Percentiles rank a stretch among this genome's conserved stretches.
Evolutionary conservation across 176 grass and related monocot species (phyloP).

Genomic region (Oryza longistaminata): DNA sequence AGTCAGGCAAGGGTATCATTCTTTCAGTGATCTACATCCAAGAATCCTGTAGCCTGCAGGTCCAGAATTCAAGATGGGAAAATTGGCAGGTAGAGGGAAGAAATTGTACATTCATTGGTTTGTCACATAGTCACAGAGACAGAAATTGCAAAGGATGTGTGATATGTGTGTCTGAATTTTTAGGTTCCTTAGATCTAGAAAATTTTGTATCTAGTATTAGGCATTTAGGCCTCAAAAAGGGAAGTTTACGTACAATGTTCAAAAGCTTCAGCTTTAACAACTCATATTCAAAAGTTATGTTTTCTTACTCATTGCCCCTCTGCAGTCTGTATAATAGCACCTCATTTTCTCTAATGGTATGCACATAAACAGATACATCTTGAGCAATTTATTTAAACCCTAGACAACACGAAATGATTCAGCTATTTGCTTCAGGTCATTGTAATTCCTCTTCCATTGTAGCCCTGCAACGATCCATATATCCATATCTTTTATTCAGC

Average conservation of each 20-base stretch:
- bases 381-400: neutral
- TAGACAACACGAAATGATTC: conserved; percentile 82
- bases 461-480: conserved; percentile 50
- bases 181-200: neutral
- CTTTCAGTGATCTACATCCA: neutral
- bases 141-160: neutral
- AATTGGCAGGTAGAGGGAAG: neutral
- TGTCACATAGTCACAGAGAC: neutral
- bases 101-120: conserved; percentile 23
- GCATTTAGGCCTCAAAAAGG: neutral
- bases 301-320: conserved; percentile 3
- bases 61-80: neutral
- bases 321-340: neutral
- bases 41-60: neutral
- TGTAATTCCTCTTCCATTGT: conserved; percentile 96
- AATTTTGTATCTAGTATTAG: conserved; percentile 2
- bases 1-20: neutral
- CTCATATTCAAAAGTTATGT: conserved; percentile 23
- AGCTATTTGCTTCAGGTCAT: conserved; percentile 86
- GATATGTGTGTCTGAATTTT: neutral
- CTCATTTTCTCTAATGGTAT: conserved; percentile 30
- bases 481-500: neutral
- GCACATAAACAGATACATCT: neutral
- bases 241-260: conserved; percentile 9
- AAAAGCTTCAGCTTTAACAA: neutral